A percentile compares a stretch with the other conserved stretches of the same genome.
These are phyloP conservation scores for Corynascus novoguineensis DNA, from an alignment of 495 filamentous ascomycete species.

Conservation along the genomic window DNA sequence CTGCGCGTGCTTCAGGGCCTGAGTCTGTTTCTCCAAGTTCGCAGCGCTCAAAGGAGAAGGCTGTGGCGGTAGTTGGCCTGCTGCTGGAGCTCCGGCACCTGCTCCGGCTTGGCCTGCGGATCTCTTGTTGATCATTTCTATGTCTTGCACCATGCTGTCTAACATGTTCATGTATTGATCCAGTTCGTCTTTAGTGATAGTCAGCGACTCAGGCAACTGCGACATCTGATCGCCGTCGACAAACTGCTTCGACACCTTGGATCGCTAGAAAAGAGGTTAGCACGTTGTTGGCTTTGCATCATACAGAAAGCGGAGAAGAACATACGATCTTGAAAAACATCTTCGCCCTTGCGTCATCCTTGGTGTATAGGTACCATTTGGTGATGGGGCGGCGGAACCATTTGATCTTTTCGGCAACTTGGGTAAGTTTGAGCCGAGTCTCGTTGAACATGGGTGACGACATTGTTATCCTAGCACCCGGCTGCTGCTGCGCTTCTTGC, in stretches of 20 bases:
- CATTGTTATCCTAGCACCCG: slow-evolving; percentile 32
- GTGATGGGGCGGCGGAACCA: slow-evolving; percentile 31
- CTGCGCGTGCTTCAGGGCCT: slow-evolving; percentile 46
- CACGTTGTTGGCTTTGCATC: slow-evolving; percentile 4
- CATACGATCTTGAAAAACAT: slow-evolving; percentile 45
- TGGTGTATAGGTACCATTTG: slow-evolving; percentile 39
- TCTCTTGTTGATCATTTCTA: not conserved
- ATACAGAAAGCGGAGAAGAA: not conserved
- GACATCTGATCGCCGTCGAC: slow-evolving; percentile 47
- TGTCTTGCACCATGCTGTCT: slow-evolving; percentile 7
- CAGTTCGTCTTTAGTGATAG: slow-evolving; percentile 53
- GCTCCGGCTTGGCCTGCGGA: slow-evolving; percentile 11
- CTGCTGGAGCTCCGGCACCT: slow-evolving; percentile 10
- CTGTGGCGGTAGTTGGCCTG: slow-evolving; percentile 28
- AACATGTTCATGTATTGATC: slow-evolving; percentile 45
- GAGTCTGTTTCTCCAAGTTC: slow-evolving; percentile 63
- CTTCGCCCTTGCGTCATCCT: slow-evolving; percentile 40
- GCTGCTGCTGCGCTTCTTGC: slow-evolving; percentile 29
- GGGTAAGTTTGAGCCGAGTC: slow-evolving; percentile 29
- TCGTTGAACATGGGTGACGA: slow-evolving; percentile 32
- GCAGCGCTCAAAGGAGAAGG: slow-evolving; percentile 55
- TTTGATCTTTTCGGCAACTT: slow-evolving; percentile 26
- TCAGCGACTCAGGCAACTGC: slow-evolving; percentile 46
- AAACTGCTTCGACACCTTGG: slow-evolving; percentile 56
- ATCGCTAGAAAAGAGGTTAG: slow-evolving; percentile 45